Evolutionary conservation across 106 monocot species (phyloP).

Genomic region (Allium cepa): DNA sequence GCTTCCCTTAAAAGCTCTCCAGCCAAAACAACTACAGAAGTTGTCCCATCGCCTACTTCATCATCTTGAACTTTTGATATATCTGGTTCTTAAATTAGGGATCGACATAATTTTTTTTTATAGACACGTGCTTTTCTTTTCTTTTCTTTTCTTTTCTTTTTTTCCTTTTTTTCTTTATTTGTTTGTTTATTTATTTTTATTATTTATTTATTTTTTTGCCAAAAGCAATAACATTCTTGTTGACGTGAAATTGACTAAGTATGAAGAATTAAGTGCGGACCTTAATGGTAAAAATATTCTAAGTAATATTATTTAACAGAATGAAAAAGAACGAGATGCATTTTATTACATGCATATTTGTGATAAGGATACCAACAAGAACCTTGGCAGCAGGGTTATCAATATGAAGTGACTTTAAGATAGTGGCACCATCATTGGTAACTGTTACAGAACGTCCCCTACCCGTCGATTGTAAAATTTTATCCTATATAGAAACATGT

Average conservation of each 20-base stretch:
- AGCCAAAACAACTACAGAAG: slow-evolving; percentile 78
- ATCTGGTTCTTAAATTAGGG: slow-evolving; percentile 42
- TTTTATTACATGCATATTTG: not conserved
- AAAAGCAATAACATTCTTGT: not conserved
- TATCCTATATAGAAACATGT: slow-evolving; percentile 47
- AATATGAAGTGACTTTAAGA: slow-evolving; percentile 95
- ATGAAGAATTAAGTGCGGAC: not conserved
- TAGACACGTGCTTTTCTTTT: not conserved
- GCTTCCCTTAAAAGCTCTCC: slow-evolving; percentile 77
- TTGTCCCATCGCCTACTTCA: slow-evolving; percentile 84
- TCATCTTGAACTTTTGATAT: slow-evolving; percentile 89
- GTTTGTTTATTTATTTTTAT: not conserved
- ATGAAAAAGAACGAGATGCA: not conserved
- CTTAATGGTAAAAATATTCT: not conserved
- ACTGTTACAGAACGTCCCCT: slow-evolving; percentile 85
- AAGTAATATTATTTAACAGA: not conserved
- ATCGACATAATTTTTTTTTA: slow-evolving; percentile 5
- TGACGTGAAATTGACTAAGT: not conserved
- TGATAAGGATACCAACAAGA: slow-evolving; percentile 38
- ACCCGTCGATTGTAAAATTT: slow-evolving; percentile 96
- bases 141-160: not conserved
- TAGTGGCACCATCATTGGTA: slow-evolving; percentile 98
- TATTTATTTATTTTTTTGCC: no score
- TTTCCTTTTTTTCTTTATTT: no score
- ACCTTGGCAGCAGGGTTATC: slow-evolving; percentile 98